Percentiles rank a stretch among this genome's conserved stretches.
phyloP scores from a whole-genome alignment of 257 asterid genomes.

The Ocimum tenuiflorum region DNA sequence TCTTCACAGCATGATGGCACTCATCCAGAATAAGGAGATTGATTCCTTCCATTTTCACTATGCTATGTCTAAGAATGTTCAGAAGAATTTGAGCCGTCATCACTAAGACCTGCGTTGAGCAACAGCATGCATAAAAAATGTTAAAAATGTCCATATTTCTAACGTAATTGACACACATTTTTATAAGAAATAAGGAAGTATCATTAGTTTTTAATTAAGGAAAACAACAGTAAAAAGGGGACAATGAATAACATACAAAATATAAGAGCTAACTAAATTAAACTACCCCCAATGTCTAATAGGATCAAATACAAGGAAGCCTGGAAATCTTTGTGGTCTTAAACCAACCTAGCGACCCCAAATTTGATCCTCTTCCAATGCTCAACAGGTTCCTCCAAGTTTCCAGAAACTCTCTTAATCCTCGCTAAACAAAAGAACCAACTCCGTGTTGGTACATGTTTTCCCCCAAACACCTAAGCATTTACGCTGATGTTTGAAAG shows the following conservation, averaged over 20 bases:
- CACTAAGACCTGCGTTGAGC: constrained; percentile 76
- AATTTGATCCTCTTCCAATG: not conserved
- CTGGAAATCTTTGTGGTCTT: not conserved
- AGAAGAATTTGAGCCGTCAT: constrained; percentile 99
- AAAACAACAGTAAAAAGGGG: not conserved
- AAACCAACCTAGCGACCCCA: not conserved
- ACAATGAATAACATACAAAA: not conserved
- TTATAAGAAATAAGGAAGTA: not conserved
- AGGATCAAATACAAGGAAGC: not conserved
- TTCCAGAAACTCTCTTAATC: not conserved
- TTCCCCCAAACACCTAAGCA: not conserved
- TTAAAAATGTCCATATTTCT: constrained; percentile 15
- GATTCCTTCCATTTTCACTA: constrained; percentile 88
- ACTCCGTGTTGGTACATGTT: too few species aligned
- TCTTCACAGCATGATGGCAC: constrained; percentile 99
- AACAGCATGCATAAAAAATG: constrained; percentile 10
- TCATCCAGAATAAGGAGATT: constrained; percentile 91
- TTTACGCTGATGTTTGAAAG: not conserved
- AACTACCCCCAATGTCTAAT: not conserved
- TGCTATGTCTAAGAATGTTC: constrained; percentile 94
- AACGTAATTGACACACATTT: not conserved
- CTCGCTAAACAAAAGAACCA: not conserved
- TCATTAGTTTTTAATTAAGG: not conserved
- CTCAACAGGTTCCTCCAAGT: not conserved
- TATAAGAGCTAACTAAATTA: not conserved